These are phyloP conservation scores for Cyberlindnera petersonii DNA, from an alignment of 805 yeast genomes.

Conservation along the genomic window DNA sequence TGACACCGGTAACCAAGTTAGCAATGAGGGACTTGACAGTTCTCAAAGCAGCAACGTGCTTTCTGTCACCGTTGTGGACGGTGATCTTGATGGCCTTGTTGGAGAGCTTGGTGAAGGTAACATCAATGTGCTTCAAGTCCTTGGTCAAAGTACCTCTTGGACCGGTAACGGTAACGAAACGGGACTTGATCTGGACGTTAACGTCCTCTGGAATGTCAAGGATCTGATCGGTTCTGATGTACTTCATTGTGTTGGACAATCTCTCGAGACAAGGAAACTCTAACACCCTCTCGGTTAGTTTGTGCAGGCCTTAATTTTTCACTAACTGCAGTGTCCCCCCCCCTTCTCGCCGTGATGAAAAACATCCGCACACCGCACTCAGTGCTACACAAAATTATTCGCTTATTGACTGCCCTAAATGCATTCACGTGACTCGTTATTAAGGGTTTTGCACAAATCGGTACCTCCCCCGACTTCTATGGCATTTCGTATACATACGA, in stretches of 20 bases:
- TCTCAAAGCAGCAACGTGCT: constrained; percentile 99
- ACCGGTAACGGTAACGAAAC: constrained; percentile 86
- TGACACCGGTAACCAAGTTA: constrained; percentile 97
- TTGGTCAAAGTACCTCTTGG: constrained; percentile 95
- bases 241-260: constrained; percentile 60
- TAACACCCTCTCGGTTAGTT: neutral
- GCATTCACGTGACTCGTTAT: constrained; percentile 4
- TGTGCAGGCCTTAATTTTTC: constrained; percentile 10
- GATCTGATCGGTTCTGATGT: constrained; percentile 81
- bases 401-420: constrained; percentile 8
- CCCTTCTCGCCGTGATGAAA: constrained; percentile 8
- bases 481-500: no score
- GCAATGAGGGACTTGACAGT: constrained; percentile 93
- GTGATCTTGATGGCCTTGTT: constrained; percentile 76
- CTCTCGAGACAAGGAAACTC: neutral
- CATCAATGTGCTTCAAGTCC: constrained; percentile 91
- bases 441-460: no score
- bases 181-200: constrained; percentile 84
- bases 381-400: no score
- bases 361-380: constrained; percentile 12
- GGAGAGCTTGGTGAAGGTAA: constrained; percentile 79
- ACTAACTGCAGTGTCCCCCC: constrained; percentile 2
- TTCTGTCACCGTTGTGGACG: constrained; percentile 99
- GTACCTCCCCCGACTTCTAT: no score
- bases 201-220: constrained; percentile 92